A percentile compares a stretch with the other conserved stretches of the same genome.
Evolutionary conservation across 257 asterid genomes (phyloP).

Genomic region (Gynochthodes officinalis): DNA sequence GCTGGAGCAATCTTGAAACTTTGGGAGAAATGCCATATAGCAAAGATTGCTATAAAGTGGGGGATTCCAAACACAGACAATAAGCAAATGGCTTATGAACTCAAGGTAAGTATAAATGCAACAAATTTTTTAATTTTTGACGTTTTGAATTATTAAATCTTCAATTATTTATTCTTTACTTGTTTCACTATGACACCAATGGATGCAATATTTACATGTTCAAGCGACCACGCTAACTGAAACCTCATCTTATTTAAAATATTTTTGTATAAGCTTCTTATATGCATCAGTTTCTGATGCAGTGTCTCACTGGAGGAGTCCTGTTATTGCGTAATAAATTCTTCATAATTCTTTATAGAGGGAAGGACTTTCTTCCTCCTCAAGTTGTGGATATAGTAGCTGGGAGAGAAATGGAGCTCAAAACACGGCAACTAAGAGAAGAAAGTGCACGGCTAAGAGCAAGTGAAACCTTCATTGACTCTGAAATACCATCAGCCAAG

Average conservation of each 20-base stretch:
- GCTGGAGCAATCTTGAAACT: constrained; percentile 77
- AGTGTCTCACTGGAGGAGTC: constrained; percentile 87
- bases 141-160: background rate
- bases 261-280: constrained; percentile 22
- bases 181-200: background rate
- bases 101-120: constrained; percentile 59
- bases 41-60: constrained; percentile 91
- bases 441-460: constrained; percentile 83
- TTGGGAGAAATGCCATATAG: constrained; percentile 95
- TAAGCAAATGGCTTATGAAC: constrained; percentile 86
- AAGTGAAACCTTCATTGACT: constrained; percentile 41
- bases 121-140: constrained; percentile 14
- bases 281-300: constrained; percentile 35
- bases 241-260: background rate
- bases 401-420: constrained; percentile 64
- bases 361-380: constrained; percentile 85
- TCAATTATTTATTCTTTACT: background rate
- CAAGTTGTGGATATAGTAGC: constrained; percentile 62
- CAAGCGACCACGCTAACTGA: background rate
- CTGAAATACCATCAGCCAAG: constrained; percentile 33
- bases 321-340: constrained; percentile 82
- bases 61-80: constrained; percentile 86
- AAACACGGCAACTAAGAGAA: constrained; percentile 58
- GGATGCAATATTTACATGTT: background rate
- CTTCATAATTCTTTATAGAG: constrained; percentile 79